phyloP scores from a whole-genome alignment of 139 green algal species.

The Pseudopediastrum boryanum region DNA sequence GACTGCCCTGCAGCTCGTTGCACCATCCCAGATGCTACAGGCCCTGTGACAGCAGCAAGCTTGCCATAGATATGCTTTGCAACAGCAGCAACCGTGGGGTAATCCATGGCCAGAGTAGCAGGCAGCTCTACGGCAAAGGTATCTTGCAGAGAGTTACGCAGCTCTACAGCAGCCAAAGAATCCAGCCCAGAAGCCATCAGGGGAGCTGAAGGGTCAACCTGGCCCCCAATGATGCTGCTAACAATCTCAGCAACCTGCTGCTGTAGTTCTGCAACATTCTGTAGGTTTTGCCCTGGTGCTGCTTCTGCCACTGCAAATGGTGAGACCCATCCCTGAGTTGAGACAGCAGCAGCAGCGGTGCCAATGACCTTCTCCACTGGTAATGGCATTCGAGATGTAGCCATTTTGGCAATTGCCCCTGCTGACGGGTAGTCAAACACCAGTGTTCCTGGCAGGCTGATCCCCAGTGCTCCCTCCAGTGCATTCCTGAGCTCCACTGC shows the following conservation, averaged over 20 bases:
- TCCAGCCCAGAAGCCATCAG: constrained; percentile 77
- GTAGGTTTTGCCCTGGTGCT: constrained; percentile 1
- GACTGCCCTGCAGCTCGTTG: background rate
- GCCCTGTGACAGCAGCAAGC: constrained; percentile 1
- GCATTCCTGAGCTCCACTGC: constrained; percentile 65
- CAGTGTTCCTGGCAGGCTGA: constrained; percentile 69
- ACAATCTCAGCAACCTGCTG: constrained; percentile 12
- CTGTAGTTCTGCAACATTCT: background rate
- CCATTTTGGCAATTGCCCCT: constrained; percentile 44
- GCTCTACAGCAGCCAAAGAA: constrained; percentile 84
- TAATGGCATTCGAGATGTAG: background rate
- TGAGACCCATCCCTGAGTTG: constrained; percentile 27
- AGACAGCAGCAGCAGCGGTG: constrained; percentile 28
- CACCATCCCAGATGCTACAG: background rate
- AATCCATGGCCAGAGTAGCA: constrained; percentile 70
- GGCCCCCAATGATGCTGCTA: constrained; percentile 1
- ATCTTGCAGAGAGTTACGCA: constrained; percentile 77
- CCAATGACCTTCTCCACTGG: constrained; percentile 17
- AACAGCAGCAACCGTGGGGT: constrained; percentile 66
- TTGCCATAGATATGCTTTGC: constrained; percentile 16
- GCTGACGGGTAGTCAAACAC: constrained; percentile 75
- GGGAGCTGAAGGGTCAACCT: constrained; percentile 41
- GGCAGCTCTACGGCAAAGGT: constrained; percentile 44
- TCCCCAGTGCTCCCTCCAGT: constrained; percentile 49
- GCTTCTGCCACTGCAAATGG: background rate